Base-by-base conservation (phyloP, 2,329 filamentous ascomycete genomes). In the Cladobotryum mycophilum region DNA sequence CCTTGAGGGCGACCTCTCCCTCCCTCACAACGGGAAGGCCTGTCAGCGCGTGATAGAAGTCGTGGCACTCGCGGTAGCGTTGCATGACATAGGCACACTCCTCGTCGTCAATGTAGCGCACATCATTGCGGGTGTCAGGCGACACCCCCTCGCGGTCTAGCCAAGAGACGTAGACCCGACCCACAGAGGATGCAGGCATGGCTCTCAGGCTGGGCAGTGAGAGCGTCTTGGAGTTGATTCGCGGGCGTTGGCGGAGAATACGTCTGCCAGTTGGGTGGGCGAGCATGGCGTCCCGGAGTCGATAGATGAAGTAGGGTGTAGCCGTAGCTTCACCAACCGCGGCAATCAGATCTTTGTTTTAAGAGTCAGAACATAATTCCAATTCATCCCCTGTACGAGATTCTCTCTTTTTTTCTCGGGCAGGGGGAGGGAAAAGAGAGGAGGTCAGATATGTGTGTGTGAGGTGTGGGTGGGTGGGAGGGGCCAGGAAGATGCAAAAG, bases 11-110 rank as follows among this genome's bases (percentile, higher is more conserved):
- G 12, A 99, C 80, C 74, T 99, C 93, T 22, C 93, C 93, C 73
- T 99, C 93, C n/a, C 90, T 80, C 56, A 96, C 86, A 40, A 95
- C 82, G 0, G 93, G 93, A 44, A 99, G 71, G 0, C 92, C 92
- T 1, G 91, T 96, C 47, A 99, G 76, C 0, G 93, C 92, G 68
- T 99, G 93, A 72, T 95, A 96, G 70, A 99, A 96, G 67, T 99
- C 93, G 68, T 99, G 93, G 58, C 88, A 95, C 70, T 99, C 93
- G 55, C 93, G 84, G 70, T 99, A 99, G 48, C 93, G 83, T 74
- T 97, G 93, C 88, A 99, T 95, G 15, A 97, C 93, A 72, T 97
- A 99, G 35, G 93, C 93, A 67, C 91, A 95, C 70, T 99, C 93
- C 60, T 87, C 85, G 64, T 97, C 85, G 68, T 97, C 91, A 55